Evolutionary conservation across 176 grass and related monocot species (phyloP), one percentile per base, ranked within the genome.

Genomic region (Aegilops bicornis): DNA sequence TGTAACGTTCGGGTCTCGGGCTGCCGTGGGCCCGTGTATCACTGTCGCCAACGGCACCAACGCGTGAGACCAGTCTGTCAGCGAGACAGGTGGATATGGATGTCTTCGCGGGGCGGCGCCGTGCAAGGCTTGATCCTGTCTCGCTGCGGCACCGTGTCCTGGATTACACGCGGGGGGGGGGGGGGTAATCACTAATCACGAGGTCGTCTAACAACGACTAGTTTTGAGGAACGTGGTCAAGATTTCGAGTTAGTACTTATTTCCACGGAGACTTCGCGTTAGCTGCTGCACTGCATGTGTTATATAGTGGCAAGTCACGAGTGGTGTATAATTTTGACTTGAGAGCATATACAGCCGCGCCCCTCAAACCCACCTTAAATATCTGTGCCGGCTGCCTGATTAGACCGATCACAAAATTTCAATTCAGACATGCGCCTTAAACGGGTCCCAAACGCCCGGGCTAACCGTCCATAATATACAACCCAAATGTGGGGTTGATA

Each of bases 201-300:
- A 50, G 10, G 16, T 66, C 15, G 73, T 2, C 24, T 0, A 86
- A 86, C 88, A n/a, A n/a, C n/a, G 78, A 70, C 83, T 90, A 78
- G 78, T 76, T 42, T 71, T 20, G 69, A 7, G 36, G 32, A 77
- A 89, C 39, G 77, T 85, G 77, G 45, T 84, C 17, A 36, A 36
- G 35, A 36, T 36, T 36, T 36, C 35, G 35, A 36, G 35, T 30
- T 30, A 36, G 35, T 36, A 7, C 37, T n/a, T 71, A 13, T 71
- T 39, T 67, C 79, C 7, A 29, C 68, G 8, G 29, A 66, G 9
- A 71, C 69, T 42, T 42, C 2, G 19, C 9, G 32, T 39, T 73
- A 1, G 1, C 11, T 24, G 36, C 69, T 25, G 11, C 6, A 25
- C 3, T 6, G 2, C 69, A 22, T 4, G 6, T n/a, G 37, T 73